Base-by-base conservation (phyloP, 2,329 filamentous ascomycete species). In the Neonectria punicea region DNA sequence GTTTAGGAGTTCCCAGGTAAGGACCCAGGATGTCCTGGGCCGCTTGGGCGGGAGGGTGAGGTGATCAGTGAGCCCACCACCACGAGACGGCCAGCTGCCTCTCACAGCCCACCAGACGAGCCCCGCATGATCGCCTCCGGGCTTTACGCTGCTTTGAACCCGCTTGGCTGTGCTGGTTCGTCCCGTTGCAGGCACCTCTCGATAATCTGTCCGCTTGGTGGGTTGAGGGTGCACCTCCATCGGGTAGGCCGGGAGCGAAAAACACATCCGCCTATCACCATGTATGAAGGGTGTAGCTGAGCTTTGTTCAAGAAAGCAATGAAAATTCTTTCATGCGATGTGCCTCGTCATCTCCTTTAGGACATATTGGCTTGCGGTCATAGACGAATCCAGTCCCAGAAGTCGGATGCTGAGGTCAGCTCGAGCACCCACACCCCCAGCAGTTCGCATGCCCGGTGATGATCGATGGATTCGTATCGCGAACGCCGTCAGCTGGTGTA, bases 21-120 rank as follows among this genome's bases (percentile, higher is more conserved):
- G 34, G 14, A 39, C 44, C 47, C 16, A 66, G 58, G 46, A 44
- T 62, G 34, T 46, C 57, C 61, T 43, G 55, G 53, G 34, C 62
- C 60, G 49, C 53, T 53, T 54, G 51, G 51, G 28, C 46, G 28
- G 63, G 70, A 60, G 64, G 70, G 72, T 74, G 72, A 74, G 68
- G 66, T 70, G 72, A 74, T 74, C 61, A 50, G 47, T 69, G 62
- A 73, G 68, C 64, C 70, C 67, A 74, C 69, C 63, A 73, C 65
- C 58, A 73, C 60, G 44, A 65, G 47, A 55, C 50, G 36, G 63
- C 63, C 71, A 67, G 68, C 49, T 66, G 57, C 63, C 61, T 66
- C 59, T 59, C 62, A 56, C 61, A 65, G 64, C 62, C 68, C 58
- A 55, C 54, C 58, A 63, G 55, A 36, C 28, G 18, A 41, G 36